Conservation (phyloP, 768 basidiomycete species). For the Kwoniella sp. region DNA sequence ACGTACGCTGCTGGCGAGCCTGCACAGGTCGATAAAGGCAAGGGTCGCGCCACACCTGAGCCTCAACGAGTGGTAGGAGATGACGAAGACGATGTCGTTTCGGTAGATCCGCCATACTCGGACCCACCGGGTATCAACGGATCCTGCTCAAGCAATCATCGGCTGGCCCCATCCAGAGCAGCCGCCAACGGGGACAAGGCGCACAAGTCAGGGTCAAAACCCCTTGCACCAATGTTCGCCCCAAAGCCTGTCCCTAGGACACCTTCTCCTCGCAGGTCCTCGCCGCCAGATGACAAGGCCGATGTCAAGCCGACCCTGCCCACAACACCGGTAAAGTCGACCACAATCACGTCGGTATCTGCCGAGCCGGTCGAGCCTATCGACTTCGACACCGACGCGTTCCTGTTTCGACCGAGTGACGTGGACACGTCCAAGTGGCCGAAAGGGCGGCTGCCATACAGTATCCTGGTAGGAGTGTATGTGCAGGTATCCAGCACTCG, state of each 20-base stretch:
- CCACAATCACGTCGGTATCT: constrained; percentile 22
- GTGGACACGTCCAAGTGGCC: constrained; percentile 36
- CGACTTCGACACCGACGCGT: constrained; percentile 43
- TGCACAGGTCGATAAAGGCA: constrained; percentile 53
- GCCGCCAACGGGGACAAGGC: not conserved
- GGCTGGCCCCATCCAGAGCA: constrained; percentile 17
- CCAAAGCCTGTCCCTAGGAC: not conserved
- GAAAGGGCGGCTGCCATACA: constrained; percentile 46
- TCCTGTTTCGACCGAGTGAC: constrained; percentile 36
- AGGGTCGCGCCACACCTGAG: constrained; percentile 13
- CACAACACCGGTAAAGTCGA: constrained; percentile 1
- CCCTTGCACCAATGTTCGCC: constrained; percentile 12
- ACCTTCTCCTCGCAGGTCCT: not conserved
- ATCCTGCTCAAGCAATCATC: constrained; percentile 24
- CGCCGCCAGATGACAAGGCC: not conserved
- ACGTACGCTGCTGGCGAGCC: too few relatives aligned
- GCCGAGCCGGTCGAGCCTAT: constrained; percentile 38
- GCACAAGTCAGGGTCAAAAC: constrained; percentile 11
- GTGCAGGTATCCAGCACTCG: constrained; percentile 46
- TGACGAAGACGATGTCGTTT: constrained; percentile 34
- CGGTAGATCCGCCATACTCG: constrained; percentile 15
- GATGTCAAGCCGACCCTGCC: constrained; percentile 14
- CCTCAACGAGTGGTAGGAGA: constrained; percentile 14
- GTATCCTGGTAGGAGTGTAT: constrained; percentile 47
- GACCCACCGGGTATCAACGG: constrained; percentile 28